Base-by-base conservation (phyloP, 345 rosid genomes). In the Geranium brycei region DNA sequence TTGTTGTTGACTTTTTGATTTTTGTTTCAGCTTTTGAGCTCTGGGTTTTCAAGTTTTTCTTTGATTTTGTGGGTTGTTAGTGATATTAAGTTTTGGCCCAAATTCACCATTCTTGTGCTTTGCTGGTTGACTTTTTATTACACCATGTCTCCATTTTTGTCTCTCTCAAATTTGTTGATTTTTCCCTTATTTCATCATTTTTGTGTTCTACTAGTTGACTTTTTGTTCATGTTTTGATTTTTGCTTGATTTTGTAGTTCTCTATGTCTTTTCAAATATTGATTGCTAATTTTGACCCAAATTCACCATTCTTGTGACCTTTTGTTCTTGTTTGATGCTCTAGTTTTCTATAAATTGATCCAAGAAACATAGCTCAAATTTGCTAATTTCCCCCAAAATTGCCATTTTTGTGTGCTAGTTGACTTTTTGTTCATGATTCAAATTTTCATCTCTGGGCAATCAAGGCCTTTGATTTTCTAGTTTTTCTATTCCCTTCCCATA, bases 231-330 rank as follows among this genome's bases (percentile, higher is more conserved):
- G 41, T 35, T 35, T 35, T 7, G 10, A 7, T 35, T 35, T 31
- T n/a, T 41, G 47, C 47, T 41, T 51, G 28, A 62, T 32, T 17
- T 38, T 38, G 19, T 17, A 16, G 17, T 38, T 28, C 55, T 28
- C 51, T 23, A 32, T 62, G 64, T 62, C 64, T 32, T 32, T 23
- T 35, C 17, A 28, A 32, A 62, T 62, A 4, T 10, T 18, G 28
- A 23, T 23, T 23, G 28, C 17, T 61, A 61, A 61, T 60, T 61
- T 67, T 67, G 31, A 35, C 35, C 19, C 30, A 14, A 58, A 59
- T 56, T 47, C 14, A 47, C 15, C 53, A 47, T 47, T 47, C 53
- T 47, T 47, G 53, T 47, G 11, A 6, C 14, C 53, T 47, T 38
- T 10, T 38, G 47, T 5, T 5, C 47, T 38, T 38, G 6, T 38